Evolutionary conservation across 805 yeast genomes (phyloP).

Genomic region (Yamadazyma akitaensis): DNA sequence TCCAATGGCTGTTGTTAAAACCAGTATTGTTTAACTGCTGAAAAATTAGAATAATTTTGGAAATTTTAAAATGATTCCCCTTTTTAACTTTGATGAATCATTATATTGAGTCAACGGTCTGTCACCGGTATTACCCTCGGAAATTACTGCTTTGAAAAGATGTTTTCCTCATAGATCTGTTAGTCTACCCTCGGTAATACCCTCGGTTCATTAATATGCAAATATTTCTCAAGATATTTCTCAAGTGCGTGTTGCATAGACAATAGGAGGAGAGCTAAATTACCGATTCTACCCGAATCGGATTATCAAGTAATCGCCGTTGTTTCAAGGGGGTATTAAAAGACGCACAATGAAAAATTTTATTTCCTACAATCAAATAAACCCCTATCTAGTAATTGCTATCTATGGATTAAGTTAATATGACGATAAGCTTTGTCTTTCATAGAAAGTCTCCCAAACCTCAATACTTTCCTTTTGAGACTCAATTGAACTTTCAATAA

Average conservation of each 20-base stretch:
- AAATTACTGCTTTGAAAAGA: not conserved
- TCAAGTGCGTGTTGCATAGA: slow-evolving; percentile 17
- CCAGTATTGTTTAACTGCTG: not conserved
- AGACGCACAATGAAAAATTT: too few relatives aligned
- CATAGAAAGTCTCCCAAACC: slow-evolving; percentile 86
- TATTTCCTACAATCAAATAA: not conserved
- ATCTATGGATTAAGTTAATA: not conserved
- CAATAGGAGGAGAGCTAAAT: slow-evolving; percentile 22
- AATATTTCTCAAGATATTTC: too few relatives aligned
- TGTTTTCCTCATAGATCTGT: too few relatives aligned
- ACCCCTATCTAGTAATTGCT: not conserved
- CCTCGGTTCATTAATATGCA: slow-evolving; percentile 17
- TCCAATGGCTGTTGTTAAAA: not conserved
- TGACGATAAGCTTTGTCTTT: slow-evolving; percentile 30
- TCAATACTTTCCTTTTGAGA: slow-evolving; percentile 89
- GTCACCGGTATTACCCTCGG: slow-evolving; percentile 2
- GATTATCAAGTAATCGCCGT: not conserved
- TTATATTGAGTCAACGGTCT: slow-evolving; percentile 4
- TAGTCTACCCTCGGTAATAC: too few relatives aligned
- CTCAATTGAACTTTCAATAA: slow-evolving; percentile 85
- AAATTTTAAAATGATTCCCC: not conserved
- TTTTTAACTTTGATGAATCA: not conserved
- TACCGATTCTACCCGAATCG: slow-evolving; percentile 9
- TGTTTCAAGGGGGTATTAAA: not conserved
- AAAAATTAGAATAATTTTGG: too few relatives aligned